Conservation (phyloP, 1,139 yeast species). For the Lodderomyces pseudojiufengensis region DNA sequence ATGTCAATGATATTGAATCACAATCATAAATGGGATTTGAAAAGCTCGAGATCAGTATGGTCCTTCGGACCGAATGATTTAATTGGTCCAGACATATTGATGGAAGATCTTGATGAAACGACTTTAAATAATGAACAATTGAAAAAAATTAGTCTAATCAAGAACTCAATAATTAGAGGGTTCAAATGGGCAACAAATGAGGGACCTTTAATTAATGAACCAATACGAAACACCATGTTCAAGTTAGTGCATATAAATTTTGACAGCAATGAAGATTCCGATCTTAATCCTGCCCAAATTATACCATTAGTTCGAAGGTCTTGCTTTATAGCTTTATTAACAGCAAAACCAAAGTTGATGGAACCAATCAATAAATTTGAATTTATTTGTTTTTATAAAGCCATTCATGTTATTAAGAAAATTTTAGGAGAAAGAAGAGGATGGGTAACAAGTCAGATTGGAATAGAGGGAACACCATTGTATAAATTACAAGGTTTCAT, state of each 20-base stretch:
- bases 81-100: slow-evolving; percentile 54
- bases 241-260: slow-evolving; percentile 34
- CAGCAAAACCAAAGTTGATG: slow-evolving; percentile 74
- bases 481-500: slow-evolving; percentile 58
- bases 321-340: slow-evolving; percentile 74
- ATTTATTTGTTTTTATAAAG: slow-evolving; percentile 50
- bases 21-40: slow-evolving; percentile 74
- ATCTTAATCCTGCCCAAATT: slow-evolving; percentile 55
- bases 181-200: slow-evolving; percentile 81
- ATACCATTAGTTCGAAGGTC: slow-evolving; percentile 84
- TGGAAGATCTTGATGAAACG: slow-evolving; percentile 71
- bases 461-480: slow-evolving; percentile 75
- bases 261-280: slow-evolving; percentile 42
- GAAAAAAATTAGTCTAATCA: slow-evolving; percentile 37
- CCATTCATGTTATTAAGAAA: slow-evolving; percentile 43
- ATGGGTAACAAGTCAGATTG: slow-evolving; percentile 32
- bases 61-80: slow-evolving; percentile 63
- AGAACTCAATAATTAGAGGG: slow-evolving; percentile 64
- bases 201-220: slow-evolving; percentile 90
- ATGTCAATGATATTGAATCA: slow-evolving; percentile 55
- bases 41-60: slow-evolving; percentile 84
- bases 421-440: slow-evolving; percentile 65
- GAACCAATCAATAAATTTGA: slow-evolving; percentile 79
- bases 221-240: slow-evolving; percentile 68
- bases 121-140: slow-evolving; percentile 54